A percentile compares a stretch with the other conserved stretches of the same genome.
These are phyloP conservation scores for Eucalyptus marginata DNA, from an alignment of 345 rosid genomes.

Conservation along the genomic window DNA sequence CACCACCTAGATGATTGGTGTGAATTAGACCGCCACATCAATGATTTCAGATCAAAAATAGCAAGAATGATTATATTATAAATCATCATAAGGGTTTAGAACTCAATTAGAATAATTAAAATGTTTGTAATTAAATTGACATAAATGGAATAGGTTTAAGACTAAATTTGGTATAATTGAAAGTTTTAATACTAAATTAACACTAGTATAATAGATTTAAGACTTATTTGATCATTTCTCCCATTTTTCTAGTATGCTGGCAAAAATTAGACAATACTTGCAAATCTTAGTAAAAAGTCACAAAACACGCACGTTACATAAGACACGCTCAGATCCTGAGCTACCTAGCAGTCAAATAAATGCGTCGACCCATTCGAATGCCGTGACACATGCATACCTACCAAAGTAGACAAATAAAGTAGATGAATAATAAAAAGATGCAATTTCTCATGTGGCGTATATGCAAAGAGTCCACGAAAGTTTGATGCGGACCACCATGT, in stretches of 20 bases:
- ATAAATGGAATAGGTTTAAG: neutral
- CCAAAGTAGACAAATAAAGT: neutral
- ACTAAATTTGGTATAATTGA: neutral
- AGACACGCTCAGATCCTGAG: neutral
- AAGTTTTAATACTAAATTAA: neutral
- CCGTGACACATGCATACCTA: neutral
- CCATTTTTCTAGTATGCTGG: neutral
- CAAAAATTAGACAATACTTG: neutral
- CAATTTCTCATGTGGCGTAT: neutral
- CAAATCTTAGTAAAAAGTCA: neutral
- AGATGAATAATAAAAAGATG: neutral
- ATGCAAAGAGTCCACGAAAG: neutral
- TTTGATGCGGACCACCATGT: neutral
- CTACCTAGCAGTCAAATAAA: neutral
- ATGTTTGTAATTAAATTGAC: no score
- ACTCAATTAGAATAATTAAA: neutral
- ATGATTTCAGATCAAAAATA: neutral
- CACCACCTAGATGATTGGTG: rapidly evolving
- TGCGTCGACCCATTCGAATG: neutral
- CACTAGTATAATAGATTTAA: neutral
- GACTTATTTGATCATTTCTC: rapidly evolving
- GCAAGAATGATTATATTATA: neutral
- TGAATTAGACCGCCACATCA: neutral
- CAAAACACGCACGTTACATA: neutral
- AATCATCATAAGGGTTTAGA: neutral